Base-by-base conservation (phyloP, 306 rosid species). In the Oemleria cerasiformis region DNA sequence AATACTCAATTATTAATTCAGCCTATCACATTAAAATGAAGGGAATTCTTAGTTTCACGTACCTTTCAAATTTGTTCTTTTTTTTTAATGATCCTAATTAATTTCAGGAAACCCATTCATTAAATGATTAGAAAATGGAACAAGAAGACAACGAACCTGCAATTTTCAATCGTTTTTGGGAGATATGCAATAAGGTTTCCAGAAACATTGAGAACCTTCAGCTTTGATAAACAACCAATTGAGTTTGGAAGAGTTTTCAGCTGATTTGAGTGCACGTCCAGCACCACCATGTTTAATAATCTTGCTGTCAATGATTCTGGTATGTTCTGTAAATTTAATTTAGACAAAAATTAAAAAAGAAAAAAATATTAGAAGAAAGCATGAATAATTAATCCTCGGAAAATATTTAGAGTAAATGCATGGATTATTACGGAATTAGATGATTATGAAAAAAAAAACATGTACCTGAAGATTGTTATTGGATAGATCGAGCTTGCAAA, bases 201-300 rank as follows among this genome's bases (percentile, higher is more conserved):
- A 3, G 99, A 83, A 73, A 87, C 85, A 58, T 91, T 91, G 80
- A 94, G 81, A 61, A 86, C 21, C 84, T 91, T 87, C 65, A 94
- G 95, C 83, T 86, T 94, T 7, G 84, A 83, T 61, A 94, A 88
- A 81, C 99, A 94, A 1, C 97, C 99, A 20, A 94, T 86, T 39
- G 99, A 94, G 71, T 94, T 88, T 0, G 99, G 99, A 0, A 94
- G 96, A 2, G 80, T 56, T 63, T 68, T 86, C 3, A 94, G 89
- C 81, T 94, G 96, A 77, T 94, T 94, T 25, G 99, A 94, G 77
- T 73, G 99, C 63, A 94, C 90, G 13, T 94, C 99, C 75, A 94
- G 71, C 39, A 71, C 88, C 36, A 78, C 78, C 85, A 86, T 70
- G 71, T 91, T 94, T 48, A 94, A 72, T 58, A 94, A 67, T 66